These are phyloP conservation scores for Albugo laibachii DNA, from an alignment of 352 stramenopile genomes.

Conservation along the genomic window DNA sequence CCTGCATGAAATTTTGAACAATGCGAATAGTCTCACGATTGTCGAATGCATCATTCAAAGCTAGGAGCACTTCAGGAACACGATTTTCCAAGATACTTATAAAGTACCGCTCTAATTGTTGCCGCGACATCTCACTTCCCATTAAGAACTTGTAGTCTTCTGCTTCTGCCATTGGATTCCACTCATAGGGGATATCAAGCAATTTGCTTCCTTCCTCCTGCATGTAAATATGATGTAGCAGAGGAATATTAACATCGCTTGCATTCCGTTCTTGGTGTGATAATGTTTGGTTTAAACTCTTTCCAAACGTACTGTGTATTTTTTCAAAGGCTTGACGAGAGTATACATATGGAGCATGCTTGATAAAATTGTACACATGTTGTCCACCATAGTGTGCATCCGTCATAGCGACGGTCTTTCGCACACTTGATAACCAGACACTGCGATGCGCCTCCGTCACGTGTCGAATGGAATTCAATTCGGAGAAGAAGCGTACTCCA, in stretches of 20 bases:
- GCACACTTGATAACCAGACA: conserved; percentile 54
- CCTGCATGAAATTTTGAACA: conserved; percentile 33
- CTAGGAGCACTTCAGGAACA: conserved; percentile 35
- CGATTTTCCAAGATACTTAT: conserved; percentile 19
- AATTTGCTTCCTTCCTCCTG: conserved; percentile 38
- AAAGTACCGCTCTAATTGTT: conserved; percentile 12
- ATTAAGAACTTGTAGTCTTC: conserved; percentile 65
- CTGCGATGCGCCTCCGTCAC: conserved; percentile 34
- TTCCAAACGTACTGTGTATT: conserved; percentile 50
- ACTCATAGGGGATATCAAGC: conserved; percentile 39
- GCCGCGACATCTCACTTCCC: conserved; percentile 28
- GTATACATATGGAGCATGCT: conserved; percentile 73
- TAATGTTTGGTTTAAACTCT: conserved; percentile 28
- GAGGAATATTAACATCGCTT: conserved; percentile 59
- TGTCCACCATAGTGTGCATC: conserved; percentile 61
- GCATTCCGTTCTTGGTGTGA: conserved; percentile 37
- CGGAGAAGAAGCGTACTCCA: conserved; percentile 42
- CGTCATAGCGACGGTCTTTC: conserved; percentile 47
- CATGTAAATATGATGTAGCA: conserved; percentile 77
- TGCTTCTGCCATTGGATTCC: conserved; percentile 45
- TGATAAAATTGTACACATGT: conserved; percentile 74
- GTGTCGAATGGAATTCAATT: conserved; percentile 72
- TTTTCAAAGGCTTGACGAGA: conserved; percentile 42
- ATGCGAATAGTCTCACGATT: conserved; percentile 24
- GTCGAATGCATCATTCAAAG: conserved; percentile 68